phyloP scores from a whole-genome alignment of 2,329 filamentous ascomycete genomes.

The Westerdykella sp. region DNA sequence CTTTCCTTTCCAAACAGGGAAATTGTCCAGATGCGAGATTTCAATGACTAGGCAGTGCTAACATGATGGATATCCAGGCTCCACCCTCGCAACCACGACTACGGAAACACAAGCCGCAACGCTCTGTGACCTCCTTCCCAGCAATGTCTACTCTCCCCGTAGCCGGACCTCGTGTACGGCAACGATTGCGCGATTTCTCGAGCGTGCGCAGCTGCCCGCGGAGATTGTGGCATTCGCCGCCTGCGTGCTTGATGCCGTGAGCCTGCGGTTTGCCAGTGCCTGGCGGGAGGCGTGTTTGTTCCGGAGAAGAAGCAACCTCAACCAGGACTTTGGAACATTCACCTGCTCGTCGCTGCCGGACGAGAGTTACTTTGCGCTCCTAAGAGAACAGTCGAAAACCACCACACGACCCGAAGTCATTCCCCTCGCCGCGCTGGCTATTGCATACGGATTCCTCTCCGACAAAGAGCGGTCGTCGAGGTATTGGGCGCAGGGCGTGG shows the following conservation, averaged over 20 bases:
- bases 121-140: constrained; percentile 34
- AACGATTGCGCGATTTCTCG: constrained; percentile 23
- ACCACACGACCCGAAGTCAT: constrained; percentile 28
- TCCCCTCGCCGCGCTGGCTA: constrained; percentile 30
- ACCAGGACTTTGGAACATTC: not conserved
- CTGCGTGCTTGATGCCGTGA: constrained; percentile 35
- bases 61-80: too few species aligned
- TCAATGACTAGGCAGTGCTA: too few species aligned
- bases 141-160: constrained; percentile 20
- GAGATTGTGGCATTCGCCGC: constrained; percentile 35
- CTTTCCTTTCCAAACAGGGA: too few species aligned
- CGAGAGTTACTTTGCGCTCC: not conserved
- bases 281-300: constrained; percentile 22
- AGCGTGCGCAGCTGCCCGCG: constrained; percentile 26
- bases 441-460: constrained; percentile 31
- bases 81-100: too few species aligned
- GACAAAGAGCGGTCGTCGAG: constrained; percentile 25
- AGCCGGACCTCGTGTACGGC: too few species aligned
- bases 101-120: constrained; percentile 19
- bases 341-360: not conserved
- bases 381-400: not conserved
- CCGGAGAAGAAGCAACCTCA: not conserved
- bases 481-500: constrained; percentile 27
- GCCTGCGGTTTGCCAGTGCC: constrained; percentile 24
- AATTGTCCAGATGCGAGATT: too few species aligned